Conservation (phyloP, 176 grass and related monocot species). For the Eleusine coracana region DNA sequence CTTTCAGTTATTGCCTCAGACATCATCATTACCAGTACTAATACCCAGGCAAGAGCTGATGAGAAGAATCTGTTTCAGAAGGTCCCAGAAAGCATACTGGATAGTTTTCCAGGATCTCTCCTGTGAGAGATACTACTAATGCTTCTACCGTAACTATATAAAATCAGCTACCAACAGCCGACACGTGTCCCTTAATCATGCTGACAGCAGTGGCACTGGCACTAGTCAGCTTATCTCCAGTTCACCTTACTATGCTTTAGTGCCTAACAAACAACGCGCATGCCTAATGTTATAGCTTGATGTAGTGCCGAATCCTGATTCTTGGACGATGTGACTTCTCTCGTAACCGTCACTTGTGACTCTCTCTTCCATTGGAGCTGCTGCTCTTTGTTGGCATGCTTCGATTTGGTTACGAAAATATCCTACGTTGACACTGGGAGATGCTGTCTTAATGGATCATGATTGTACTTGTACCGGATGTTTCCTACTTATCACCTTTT, state of each 20-base stretch:
- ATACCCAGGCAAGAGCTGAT: slow-evolving; percentile 34
- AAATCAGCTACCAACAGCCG: not conserved
- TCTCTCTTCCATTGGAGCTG: slow-evolving; percentile 40
- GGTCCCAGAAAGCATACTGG: not conserved
- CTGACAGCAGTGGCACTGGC: not conserved
- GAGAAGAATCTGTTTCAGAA: slow-evolving; percentile 29
- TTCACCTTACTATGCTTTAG: not conserved
- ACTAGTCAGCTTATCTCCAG: slow-evolving; percentile 5
- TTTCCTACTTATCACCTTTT: slow-evolving; percentile 22
- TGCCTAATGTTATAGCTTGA: not conserved
- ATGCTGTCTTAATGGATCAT: slow-evolving; percentile 26
- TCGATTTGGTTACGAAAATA: slow-evolving; percentile 34
- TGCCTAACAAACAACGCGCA: slow-evolving; percentile 8
- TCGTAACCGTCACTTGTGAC: slow-evolving; percentile 16
- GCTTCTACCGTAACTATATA: not conserved
- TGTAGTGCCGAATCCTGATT: slow-evolving; percentile 24
- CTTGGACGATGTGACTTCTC: not conserved
- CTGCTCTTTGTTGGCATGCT: slow-evolving; percentile 12
- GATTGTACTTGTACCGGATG: slow-evolving; percentile 17
- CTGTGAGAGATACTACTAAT: not conserved
- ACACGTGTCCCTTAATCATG: slow-evolving; percentile 13
- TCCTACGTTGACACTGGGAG: slow-evolving; percentile 23
- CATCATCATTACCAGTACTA: not conserved
- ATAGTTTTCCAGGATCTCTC: not conserved
- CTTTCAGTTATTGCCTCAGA: slow-evolving; percentile 13